A percentile compares a stretch with the other conserved stretches of the same genome.
These are phyloP conservation scores for Daphne laureola DNA, from an alignment of 441 rosid genomes.

Conservation along the genomic window DNA sequence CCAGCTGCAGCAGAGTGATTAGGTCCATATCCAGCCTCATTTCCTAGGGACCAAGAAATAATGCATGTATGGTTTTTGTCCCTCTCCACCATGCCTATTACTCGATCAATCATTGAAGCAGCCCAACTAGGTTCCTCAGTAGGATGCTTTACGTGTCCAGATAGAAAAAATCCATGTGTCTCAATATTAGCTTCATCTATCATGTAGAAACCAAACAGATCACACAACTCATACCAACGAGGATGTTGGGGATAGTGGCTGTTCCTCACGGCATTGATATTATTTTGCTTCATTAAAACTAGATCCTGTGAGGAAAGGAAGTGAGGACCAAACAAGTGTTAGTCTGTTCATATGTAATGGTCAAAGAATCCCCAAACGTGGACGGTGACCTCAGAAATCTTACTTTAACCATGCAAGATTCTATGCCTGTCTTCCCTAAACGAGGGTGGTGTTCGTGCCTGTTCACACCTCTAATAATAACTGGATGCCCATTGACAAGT, in stretches of 20 bases:
- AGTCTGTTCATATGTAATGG: conserved; percentile 4
- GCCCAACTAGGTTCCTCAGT: conserved; percentile 86
- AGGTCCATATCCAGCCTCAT: conserved; percentile 94
- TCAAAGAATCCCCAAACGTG: conserved; percentile 12
- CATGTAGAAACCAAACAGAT: conserved; percentile 96
- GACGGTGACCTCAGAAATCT: conserved; percentile 2
- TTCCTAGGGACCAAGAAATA: conserved; percentile 92
- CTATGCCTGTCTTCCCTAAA: conserved; percentile 90
- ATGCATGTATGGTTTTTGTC: conserved; percentile 96
- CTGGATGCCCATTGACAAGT: conserved; percentile 87
- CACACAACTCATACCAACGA: conserved; percentile 96
- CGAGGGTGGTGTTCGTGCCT: conserved; percentile 99
- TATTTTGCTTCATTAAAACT: conserved; percentile 87
- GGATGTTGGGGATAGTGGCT: conserved; percentile 99
- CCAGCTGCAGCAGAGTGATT: conserved; percentile 97
- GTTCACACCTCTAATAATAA: conserved; percentile 88
- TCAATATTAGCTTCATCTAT: conserved; percentile 98
- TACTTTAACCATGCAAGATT: conserved; percentile 98
- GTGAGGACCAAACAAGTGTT: conserved; percentile 5
- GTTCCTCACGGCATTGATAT: conserved; percentile 93
- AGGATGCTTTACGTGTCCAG: conserved; percentile 85
- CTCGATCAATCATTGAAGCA: conserved; percentile 90
- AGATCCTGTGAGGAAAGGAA: conserved; percentile 57
- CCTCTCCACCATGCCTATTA: conserved; percentile 96
- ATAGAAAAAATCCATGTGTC: conserved; percentile 87